Evolutionary conservation across 345 rosid species (phyloP), one percentile per base, ranked within the genome.

Genomic region (Gossypium mustelinum): DNA sequence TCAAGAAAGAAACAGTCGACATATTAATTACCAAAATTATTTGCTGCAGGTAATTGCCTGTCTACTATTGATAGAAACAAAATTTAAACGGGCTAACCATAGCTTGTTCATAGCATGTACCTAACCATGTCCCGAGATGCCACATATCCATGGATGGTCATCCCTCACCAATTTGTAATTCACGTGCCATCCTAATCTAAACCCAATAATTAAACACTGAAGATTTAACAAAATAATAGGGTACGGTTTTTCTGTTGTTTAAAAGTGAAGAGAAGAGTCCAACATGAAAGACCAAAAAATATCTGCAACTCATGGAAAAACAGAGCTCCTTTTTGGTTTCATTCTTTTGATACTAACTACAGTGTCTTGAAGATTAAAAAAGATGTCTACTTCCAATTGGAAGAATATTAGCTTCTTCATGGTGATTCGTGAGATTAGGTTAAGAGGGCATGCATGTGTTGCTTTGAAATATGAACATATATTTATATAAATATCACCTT

Each of bases 351-450:
- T 39, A 68, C 39, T 27, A 51, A 17, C 24, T 24, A 59, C 39
- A 73, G 73, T 74, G 79, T 71, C 72, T 56, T 34, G 54, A 44
- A 3, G 57, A 72, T 45, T 79, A 69, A 78, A 57, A 69, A 51
- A 64, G 39, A 74, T 47, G 2, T 3, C 10, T 3, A 10, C 16
- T 43, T 25, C 76, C 43, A 79, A 61, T 78, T 61, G 84, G 87
- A 86, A 85, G 89, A 86, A 86, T 86, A 82, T 80, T 83, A 81
- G 86, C 79, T 83, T 86, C 84, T 81, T 74, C 79, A 78, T 81
- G 80, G 86, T 80, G 91, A 86, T 82, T 84, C 79, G 87, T 79
- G 87, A 82, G 84, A 78, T 82, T 41, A 76, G 84, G 75, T 70
- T 74, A 56, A 61, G 25, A 44, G 75, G 75, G 77, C 14, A 56